phyloP scores from a whole-genome alignment of 805 yeast genomes.

The Cyberlindnera lachancei region DNA sequence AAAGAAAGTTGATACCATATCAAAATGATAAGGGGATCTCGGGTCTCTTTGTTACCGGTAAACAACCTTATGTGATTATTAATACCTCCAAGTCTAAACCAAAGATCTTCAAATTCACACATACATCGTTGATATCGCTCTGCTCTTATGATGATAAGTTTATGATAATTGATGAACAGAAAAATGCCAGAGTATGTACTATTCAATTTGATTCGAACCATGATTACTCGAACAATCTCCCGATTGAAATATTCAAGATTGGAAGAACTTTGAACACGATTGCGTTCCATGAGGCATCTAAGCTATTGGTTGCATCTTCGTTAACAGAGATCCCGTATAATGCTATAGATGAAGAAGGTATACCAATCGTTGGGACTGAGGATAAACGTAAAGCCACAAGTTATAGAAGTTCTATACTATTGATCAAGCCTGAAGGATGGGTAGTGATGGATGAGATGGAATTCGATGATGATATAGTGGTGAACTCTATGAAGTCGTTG shows the following conservation, averaged over 20 bases:
- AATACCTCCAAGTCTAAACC: constrained; percentile 60
- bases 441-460: constrained; percentile 62
- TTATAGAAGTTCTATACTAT: constrained; percentile 51
- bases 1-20: constrained; percentile 55
- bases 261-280: constrained; percentile 61
- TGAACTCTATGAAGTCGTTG: constrained; percentile 29
- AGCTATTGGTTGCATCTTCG: constrained; percentile 57
- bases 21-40: constrained; percentile 52
- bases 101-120: constrained; percentile 58
- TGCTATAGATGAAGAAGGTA: constrained; percentile 70
- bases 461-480: constrained; percentile 58
- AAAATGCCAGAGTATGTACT: constrained; percentile 52
- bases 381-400: constrained; percentile 46
- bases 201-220: constrained; percentile 28
- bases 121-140: constrained; percentile 58
- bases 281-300: constrained; percentile 60
- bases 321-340: constrained; percentile 50
- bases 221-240: constrained; percentile 54
- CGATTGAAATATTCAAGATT: constrained; percentile 42
- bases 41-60: constrained; percentile 66
- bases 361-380: constrained; percentile 49
- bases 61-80: constrained; percentile 59
- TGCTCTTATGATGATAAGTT: constrained; percentile 41
- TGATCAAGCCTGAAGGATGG: constrained; percentile 71
- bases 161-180: constrained; percentile 62